These are phyloP conservation scores for Discostella stelligeroides DNA, from an alignment of 108 stramenopile species.

Conservation along the genomic window DNA sequence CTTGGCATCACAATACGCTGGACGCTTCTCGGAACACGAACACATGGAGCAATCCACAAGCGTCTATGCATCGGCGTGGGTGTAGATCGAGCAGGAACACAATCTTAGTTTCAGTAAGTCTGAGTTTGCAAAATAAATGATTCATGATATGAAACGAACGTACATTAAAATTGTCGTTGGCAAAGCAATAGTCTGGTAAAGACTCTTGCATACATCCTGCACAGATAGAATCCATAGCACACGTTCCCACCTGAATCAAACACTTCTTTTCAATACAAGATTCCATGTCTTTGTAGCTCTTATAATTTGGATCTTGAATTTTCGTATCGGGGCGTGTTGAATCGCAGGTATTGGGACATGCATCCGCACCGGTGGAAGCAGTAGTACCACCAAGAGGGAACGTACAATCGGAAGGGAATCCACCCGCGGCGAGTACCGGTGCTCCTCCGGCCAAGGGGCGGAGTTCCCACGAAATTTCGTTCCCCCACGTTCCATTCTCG, in stretches of 20 bases:
- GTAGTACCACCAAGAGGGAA: conserved; percentile 37
- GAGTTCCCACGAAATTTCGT: conserved; percentile 90
- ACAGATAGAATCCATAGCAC: conserved; percentile 64
- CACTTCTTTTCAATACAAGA: conserved; percentile 79
- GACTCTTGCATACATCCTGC: conserved; percentile 59
- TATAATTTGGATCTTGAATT: conserved; percentile 75
- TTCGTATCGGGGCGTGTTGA: conserved; percentile 65
- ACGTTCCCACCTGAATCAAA: conserved; percentile 75
- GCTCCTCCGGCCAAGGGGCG: conserved; percentile 61
- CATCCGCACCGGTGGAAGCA: conserved; percentile 21
- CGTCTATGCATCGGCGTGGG: too few species aligned
- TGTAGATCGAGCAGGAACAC: conserved; percentile 48
- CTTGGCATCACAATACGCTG: conserved; percentile 65
- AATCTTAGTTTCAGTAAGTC: conserved; percentile 17
- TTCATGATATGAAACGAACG: not conserved
- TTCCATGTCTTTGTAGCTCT: conserved; percentile 72
- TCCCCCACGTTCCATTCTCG: conserved; percentile 83
- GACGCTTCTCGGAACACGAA: conserved; percentile 65
- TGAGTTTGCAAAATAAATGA: not conserved
- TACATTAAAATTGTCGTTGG: conserved; percentile 48
- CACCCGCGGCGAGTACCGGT: conserved; percentile 66
- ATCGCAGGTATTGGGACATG: conserved; percentile 65
- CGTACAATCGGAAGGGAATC: conserved; percentile 64
- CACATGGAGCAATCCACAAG: conserved; percentile 84
- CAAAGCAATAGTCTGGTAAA: conserved; percentile 53